Percentiles rank a stretch among this genome's conserved stretches.
phyloP scores from a whole-genome alignment of 257 asterid genomes.

The Scutellaria baicalensis region DNA sequence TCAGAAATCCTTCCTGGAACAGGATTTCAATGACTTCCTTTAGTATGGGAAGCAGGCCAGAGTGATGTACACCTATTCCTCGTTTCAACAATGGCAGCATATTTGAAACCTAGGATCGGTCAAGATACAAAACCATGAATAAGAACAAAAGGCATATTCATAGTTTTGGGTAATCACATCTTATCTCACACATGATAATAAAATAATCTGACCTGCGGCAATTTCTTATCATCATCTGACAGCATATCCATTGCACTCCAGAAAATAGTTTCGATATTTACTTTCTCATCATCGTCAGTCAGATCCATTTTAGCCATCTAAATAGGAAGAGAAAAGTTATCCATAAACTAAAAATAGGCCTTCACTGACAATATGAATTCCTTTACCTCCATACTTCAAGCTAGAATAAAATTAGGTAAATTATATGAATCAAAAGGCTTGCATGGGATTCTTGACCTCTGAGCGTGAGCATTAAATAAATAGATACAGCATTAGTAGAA shows the following conservation, averaged over 20 bases:
- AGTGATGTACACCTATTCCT: constrained; percentile 98
- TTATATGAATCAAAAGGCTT: neutral
- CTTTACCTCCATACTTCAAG: constrained; percentile 6
- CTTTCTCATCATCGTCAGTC: constrained; percentile 81
- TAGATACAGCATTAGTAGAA: neutral
- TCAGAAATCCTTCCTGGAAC: constrained; percentile 95
- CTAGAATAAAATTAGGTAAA: neutral
- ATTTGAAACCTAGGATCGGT: constrained; percentile 58
- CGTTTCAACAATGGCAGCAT: constrained; percentile 94
- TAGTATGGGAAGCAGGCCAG: constrained; percentile 96
- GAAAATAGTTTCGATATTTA: constrained; percentile 75
- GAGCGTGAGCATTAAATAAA: neutral
- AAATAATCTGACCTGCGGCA: constrained; percentile 70
- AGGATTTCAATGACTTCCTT: constrained; percentile 96
- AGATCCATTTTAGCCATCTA: constrained; percentile 98
- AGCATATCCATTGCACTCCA: constrained; percentile 99
- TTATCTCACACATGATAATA: neutral
- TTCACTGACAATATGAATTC: neutral
- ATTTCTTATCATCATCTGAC: constrained; percentile 92
- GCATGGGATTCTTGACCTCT: neutral
- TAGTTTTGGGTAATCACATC: neutral
- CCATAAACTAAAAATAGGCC: constrained; percentile 8
- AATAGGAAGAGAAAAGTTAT: constrained; percentile 11
- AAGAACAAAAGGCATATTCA: neutral
- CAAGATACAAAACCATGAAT: neutral